Evolutionary conservation across 805 yeast genomes (phyloP), one percentile per base, ranked within the genome.

Genomic region (Pichia deserticola): DNA sequence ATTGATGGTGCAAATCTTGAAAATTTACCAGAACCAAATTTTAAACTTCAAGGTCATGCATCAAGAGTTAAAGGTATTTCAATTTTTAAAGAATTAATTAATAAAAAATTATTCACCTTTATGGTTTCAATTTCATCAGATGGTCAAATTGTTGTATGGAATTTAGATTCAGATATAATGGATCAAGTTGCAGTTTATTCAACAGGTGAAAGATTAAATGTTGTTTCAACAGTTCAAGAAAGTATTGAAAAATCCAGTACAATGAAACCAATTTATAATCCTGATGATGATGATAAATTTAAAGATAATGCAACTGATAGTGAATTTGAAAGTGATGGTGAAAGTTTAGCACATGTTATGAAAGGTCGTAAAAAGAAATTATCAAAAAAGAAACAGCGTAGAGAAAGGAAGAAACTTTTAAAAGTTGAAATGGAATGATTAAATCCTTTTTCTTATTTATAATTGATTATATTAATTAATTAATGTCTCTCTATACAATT

Each of bases 111-210:
- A 1, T 45, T 52, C 10, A 56, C 60, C 12, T 85, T 76, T 60
- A 66, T 93, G 60, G 76, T 87, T 0, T 84, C 96, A 3, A 87
- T 89, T 11, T 87, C 97, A 0, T 87, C 97, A 0, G 98, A 92
- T 66, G 98, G 98, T 29, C 86, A 79, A 60, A 84, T 92, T 47
- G 95, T 93, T 7, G 86, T 92, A 3, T 92, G 97, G 97, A 85
- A 90, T 62, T 69, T 84, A 62, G 42, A 49, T 13, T 10, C 12
- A 6, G 63, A 68, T 1, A 60, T 70, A 2, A 75, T 76, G 58
- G 95, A 87, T 59, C 96, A 89, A 65, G 77, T 89, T 28, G 97
- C 97, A 0, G 93, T 89, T 4, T 92, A 89, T 64, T 88, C 84
- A 55, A 78, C 92, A 25, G 95, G 95, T 11, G 98, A 93, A 68